Conservation (phyloP, 116 monocot species). For the Trichopus zeylanicus region DNA sequence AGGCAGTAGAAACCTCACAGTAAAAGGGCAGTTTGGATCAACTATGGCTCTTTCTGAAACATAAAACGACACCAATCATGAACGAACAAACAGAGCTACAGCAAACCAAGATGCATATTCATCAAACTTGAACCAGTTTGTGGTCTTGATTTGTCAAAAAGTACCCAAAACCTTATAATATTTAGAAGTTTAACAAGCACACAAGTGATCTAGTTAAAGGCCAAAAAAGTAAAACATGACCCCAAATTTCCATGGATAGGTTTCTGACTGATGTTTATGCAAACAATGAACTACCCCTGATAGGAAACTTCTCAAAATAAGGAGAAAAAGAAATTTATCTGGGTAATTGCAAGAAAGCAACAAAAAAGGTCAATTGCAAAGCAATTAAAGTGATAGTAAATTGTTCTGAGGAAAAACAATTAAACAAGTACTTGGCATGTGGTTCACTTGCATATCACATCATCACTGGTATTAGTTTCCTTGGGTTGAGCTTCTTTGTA, state of each 20-base stretch:
- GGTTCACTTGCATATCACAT: constrained; percentile 98
- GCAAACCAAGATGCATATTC: too few relatives aligned
- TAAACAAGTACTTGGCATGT: constrained; percentile 75
- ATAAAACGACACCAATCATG: too few relatives aligned
- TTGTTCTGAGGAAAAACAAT: not conserved
- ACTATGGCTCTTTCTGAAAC: too few relatives aligned
- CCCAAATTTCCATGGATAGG: not conserved
- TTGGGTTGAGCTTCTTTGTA: constrained; percentile 76
- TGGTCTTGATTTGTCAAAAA: too few relatives aligned
- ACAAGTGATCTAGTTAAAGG: too few relatives aligned
- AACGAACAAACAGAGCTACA: too few relatives aligned
- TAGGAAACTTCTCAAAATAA: not conserved
- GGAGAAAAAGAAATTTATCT: not conserved
- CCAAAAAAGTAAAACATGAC: not conserved
- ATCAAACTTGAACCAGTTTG: too few relatives aligned
- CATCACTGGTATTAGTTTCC: constrained; percentile 97
- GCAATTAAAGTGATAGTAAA: too few relatives aligned
- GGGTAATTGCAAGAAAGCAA: too few relatives aligned
- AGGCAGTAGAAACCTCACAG: too few relatives aligned
- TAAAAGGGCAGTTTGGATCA: too few relatives aligned
- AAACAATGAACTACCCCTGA: not conserved
- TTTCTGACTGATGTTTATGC: not conserved
- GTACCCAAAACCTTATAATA: not conserved
- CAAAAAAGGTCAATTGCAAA: too few relatives aligned
- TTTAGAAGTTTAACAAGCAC: not conserved